Conservation (phyloP, 192 early-diverging fungal species). For the Coemansia sp. region DNA sequence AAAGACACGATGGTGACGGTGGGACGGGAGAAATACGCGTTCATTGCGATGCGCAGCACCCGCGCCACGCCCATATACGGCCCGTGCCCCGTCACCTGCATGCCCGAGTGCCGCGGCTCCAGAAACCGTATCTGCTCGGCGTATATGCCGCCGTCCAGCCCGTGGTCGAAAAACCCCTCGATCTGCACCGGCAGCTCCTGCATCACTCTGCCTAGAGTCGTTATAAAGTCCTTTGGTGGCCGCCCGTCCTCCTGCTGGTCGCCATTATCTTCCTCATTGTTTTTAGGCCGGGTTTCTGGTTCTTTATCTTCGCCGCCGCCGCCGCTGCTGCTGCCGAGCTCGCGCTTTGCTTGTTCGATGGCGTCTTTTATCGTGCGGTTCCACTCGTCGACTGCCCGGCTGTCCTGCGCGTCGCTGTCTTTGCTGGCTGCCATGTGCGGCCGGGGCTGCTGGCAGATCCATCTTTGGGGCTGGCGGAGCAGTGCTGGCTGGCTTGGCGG, state of each 20-base stretch:
- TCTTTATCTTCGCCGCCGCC: not conserved
- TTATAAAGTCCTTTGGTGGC: conserved; percentile 19
- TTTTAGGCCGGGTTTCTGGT: not conserved
- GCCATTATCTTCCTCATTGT: too few species aligned
- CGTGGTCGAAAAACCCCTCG: conserved; percentile 35
- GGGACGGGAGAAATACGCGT: conserved; percentile 26
- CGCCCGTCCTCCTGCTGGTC: not conserved
- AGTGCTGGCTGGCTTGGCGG: too few species aligned
- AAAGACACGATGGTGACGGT: conserved; percentile 19
- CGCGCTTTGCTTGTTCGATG: conserved; percentile 36
- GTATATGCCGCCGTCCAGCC: conserved; percentile 22
- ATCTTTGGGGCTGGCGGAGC: not conserved
- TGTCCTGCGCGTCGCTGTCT: not conserved
- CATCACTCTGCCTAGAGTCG: conserved; percentile 40
- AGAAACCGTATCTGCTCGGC: conserved; percentile 19
- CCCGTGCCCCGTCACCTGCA: conserved; percentile 18
- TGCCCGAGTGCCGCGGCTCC: conserved; percentile 38
- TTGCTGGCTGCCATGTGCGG: not conserved
- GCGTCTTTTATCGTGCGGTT: conserved; percentile 44
- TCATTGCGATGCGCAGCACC: conserved; percentile 37
- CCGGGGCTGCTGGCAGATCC: not conserved
- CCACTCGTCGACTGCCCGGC: conserved; percentile 22
- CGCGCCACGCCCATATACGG: conserved; percentile 37
- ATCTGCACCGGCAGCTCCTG: conserved; percentile 40
- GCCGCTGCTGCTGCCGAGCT: conserved; percentile 1